Evolutionary conservation across 345 rosid genomes (phyloP).

Genomic region (Eucalyptus curtisii): DNA sequence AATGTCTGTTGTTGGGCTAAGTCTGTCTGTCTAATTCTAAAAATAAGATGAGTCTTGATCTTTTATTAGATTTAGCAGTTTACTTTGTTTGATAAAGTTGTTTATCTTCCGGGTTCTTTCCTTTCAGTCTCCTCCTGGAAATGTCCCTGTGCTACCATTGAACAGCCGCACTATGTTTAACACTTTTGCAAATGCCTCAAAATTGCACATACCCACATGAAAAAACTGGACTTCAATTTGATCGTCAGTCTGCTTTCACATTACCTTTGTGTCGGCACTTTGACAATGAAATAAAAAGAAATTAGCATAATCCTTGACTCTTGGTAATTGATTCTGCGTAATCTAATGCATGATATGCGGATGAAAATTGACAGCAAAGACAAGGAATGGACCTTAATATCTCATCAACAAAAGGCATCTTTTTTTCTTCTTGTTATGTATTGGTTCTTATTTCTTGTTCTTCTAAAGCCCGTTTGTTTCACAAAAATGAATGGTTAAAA

Average conservation of each 20-base stretch:
- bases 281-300: neutral
- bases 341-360: neutral
- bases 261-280: neutral
- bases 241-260: neutral
- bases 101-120: neutral
- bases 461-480: neutral
- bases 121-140: neutral
- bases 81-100: neutral
- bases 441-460: neutral
- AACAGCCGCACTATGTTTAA: neutral
- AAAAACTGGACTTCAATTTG: neutral
- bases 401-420: neutral
- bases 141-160: neutral
- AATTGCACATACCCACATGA: neutral
- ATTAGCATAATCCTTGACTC: neutral
- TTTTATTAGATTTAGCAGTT: neutral
- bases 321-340: neutral
- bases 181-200: neutral
- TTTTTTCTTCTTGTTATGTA: neutral
- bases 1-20: neutral
- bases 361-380: neutral
- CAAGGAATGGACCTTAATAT: neutral
- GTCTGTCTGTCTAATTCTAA: neutral
- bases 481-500: too few species aligned
- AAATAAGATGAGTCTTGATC: neutral